phyloP scores from a whole-genome alignment of 2,329 filamentous ascomycete species.

The Cadophora luteo-olivacea region DNA sequence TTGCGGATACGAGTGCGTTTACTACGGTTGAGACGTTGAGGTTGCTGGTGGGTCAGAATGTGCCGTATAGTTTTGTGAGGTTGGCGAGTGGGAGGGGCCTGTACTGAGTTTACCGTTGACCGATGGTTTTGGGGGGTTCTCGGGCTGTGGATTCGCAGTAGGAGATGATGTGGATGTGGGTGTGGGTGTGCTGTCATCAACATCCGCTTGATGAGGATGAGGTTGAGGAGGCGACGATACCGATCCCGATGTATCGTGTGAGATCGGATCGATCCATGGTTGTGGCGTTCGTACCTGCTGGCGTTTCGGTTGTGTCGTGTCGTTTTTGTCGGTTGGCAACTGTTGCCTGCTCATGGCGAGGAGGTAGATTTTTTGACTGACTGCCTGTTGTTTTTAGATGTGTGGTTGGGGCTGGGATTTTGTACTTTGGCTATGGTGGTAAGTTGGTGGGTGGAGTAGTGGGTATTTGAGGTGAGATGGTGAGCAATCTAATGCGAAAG shows the following conservation, averaged over 20 bases:
- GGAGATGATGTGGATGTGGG: not conserved
- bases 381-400: no score
- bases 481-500: not conserved
- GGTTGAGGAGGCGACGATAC: no score
- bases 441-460: not conserved
- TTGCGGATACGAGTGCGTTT: constrained; percentile 81
- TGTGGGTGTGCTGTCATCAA: no score
- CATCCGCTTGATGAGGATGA: no score
- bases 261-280: no score
- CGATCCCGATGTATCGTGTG: no score
- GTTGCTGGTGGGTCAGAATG: constrained; percentile 82
- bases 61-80: constrained; percentile 85
- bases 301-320: no score
- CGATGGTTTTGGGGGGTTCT: not conserved
- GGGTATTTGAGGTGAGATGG: no score
- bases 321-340: no score
- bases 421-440: not conserved
- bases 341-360: no score
- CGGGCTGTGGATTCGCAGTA: not conserved
- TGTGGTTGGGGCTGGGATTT: not conserved
- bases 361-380: no score
- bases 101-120: constrained; percentile 45
- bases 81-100: constrained; percentile 68
- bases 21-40: constrained; percentile 83
- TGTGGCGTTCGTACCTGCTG: no score